Evolutionary conservation across 768 basidiomycete species (phyloP), one percentile per base, ranked within the genome.

Genomic region (Tricholoma bakamatsutake): DNA sequence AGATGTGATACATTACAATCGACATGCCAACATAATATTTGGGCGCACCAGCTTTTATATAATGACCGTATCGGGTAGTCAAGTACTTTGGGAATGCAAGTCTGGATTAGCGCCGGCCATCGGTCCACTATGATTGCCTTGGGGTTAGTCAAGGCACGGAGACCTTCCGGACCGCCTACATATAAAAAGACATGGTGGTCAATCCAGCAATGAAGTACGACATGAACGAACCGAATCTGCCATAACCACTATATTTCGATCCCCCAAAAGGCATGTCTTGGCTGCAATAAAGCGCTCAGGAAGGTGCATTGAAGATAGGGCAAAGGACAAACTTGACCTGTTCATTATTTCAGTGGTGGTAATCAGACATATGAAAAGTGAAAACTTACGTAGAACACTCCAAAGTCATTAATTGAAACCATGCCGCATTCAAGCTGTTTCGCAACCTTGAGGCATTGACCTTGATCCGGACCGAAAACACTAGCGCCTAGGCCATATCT

Each of bases 251-350:
- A 30, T 79, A 79, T 70, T 98, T 99, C 45, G 82, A 81, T 37
- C 97, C 97, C 28, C 97, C 97, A 59, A 99, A 99, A 9, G 97
- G 96, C 59, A 96, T 76, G 65, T 93, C 90, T 78, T 99, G 96
- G 66, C 79, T 79, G 60, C 37, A 61, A 37, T 24, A 51, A 52
- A 42, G 27, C 21, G 33, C 15, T 64, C 21, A 65, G 55, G 54
- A 59, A 55, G 58, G 27, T 50, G 58, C 43, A 50, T 42, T 12
- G 17, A 39, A 18, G 56, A 47, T 31, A 5, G n/a, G 46, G 37
- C 18, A 59, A 52, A 62, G 8, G 17, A 70, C 84, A 59, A 69
- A 87, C 85, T 91, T 90, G 59, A 90, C 70, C 87, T 88, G 59
- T 49, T 27, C 35, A n/a, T 55, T 50, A 53, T 37, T 24, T 54